phyloP scores from a whole-genome alignment of 768 basidiomycete species.

The Pisolithus marmoratus region DNA sequence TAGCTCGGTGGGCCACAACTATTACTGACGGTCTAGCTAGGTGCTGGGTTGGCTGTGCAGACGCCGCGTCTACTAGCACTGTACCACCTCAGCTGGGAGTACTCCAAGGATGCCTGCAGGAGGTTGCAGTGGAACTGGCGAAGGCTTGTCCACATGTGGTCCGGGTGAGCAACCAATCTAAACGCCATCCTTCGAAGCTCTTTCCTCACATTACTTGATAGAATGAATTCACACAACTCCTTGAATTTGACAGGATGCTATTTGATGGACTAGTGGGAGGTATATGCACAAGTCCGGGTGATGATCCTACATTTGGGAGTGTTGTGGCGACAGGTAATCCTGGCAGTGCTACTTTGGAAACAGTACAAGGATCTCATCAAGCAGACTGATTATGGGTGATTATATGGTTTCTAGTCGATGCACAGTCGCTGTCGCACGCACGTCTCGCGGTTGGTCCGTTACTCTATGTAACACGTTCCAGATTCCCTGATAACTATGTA shows the following conservation, averaged over 20 bases:
- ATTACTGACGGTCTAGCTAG: constrained; percentile 56
- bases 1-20: constrained; percentile 58
- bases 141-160: constrained; percentile 31
- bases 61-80: constrained; percentile 11
- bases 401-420: too few species aligned
- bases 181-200: not conserved
- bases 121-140: constrained; percentile 24
- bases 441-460: too few species aligned
- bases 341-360: too few species aligned
- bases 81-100: not conserved
- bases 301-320: not conserved
- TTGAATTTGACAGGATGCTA: not conserved
- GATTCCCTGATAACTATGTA: too few species aligned
- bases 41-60: constrained; percentile 50
- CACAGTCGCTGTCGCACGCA: too few species aligned
- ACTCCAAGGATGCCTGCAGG: constrained; percentile 17
- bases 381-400: too few species aligned
- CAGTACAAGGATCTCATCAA: too few species aligned
- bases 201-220: not conserved
- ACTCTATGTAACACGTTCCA: too few species aligned
- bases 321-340: too few species aligned
- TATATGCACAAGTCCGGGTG: not conserved
- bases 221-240: constrained; percentile 7
- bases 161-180: constrained; percentile 18
- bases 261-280: constrained; percentile 3